Evolutionary conservation across 805 yeast genomes (phyloP).

Genomic region (Barnettozyma wickerhamii): DNA sequence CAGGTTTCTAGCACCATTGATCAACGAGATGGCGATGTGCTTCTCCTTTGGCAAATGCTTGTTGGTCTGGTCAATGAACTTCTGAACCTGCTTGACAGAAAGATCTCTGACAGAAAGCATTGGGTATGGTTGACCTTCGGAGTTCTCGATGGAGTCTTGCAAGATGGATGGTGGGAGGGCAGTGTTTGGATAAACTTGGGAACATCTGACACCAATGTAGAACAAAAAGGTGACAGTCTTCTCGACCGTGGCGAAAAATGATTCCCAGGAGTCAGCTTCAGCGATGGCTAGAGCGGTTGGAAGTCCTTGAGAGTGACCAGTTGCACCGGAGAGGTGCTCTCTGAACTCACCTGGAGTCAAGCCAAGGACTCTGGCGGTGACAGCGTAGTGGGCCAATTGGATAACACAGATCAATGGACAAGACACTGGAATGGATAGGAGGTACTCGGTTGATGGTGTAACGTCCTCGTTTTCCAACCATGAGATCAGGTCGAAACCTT

Average conservation of each 20-base stretch:
- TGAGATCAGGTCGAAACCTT: conserved; percentile 81
- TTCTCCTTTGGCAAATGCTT: conserved; percentile 89
- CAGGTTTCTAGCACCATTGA: conserved; percentile 93
- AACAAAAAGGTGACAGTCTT: conserved; percentile 83
- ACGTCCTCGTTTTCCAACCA: conserved; percentile 86
- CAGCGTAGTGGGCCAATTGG: conserved; percentile 89
- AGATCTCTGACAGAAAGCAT: conserved; percentile 94
- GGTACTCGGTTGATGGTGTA: conserved; percentile 86
- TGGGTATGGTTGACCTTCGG: conserved; percentile 96
- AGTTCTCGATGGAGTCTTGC: conserved; percentile 87
- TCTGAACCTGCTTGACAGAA: conserved; percentile 72
- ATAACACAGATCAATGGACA: conserved; percentile 97
- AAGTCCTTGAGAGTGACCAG: conserved; percentile 90
- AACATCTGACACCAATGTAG: conserved; percentile 91
- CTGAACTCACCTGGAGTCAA: conserved; percentile 86
- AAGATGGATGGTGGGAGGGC: conserved; percentile 90
- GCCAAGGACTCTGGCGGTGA: conserved; percentile 81
- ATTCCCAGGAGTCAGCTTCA: conserved; percentile 77
- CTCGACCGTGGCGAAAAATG: conserved; percentile 64
- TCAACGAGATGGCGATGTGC: conserved; percentile 84
- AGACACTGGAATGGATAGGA: conserved; percentile 87
- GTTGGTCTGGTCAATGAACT: conserved; percentile 80
- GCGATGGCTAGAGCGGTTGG: conserved; percentile 92
- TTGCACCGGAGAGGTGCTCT: conserved; percentile 62
- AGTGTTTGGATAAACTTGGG: conserved; percentile 87